Evolutionary conservation across 768 basidiomycete species (phyloP), one percentile per base, ranked within the genome.

Genomic region (Tulasnella sp.): DNA sequence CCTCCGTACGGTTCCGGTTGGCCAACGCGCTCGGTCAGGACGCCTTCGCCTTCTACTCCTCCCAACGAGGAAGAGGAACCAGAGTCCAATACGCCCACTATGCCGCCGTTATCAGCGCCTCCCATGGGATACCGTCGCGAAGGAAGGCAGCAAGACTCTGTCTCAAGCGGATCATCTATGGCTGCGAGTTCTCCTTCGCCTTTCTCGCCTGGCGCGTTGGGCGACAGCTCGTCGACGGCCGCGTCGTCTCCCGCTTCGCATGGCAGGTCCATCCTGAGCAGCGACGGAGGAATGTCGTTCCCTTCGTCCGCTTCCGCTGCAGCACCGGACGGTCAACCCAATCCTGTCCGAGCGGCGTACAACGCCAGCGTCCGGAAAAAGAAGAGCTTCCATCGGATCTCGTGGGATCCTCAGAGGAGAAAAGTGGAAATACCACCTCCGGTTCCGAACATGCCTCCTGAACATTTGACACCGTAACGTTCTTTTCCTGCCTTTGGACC

Each of bases 341-440:
- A 41, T 29, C 69, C 69, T 26, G 44, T 69, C 11, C 69, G 69
- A 3, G 69, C 69, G 8, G 69, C 69, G 32, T 69, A 47, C 42
- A 69, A 69, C 47, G 44, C 69, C 22, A 69, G 47, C 44, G 11
- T 42, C 1, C 42, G 69, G 29, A 69, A 59, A 22, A 69, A 47
- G 44, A 69, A 47, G 69, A 69, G 69, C 44, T 69, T 69, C 47
- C 47, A 69, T 59, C 69, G 69, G n/a, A 26, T 36, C 17, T 69
- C 69, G 19, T 69, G 40, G 69, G 44, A 69, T 37, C 41, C 47
- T 5, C 69, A 69, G 69, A 44, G 68, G 39, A 41, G 32, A 44
- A 41, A 37, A 26, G 34, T 66, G 64, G 40, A 36, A 1, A 37
- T 41, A 5, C 35, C 64, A 29, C 64, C 35, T 1, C n/a, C 35